phyloP scores from a whole-genome alignment of 495 filamentous ascomycete species.

The Penicilliopsis zonata region DNA sequence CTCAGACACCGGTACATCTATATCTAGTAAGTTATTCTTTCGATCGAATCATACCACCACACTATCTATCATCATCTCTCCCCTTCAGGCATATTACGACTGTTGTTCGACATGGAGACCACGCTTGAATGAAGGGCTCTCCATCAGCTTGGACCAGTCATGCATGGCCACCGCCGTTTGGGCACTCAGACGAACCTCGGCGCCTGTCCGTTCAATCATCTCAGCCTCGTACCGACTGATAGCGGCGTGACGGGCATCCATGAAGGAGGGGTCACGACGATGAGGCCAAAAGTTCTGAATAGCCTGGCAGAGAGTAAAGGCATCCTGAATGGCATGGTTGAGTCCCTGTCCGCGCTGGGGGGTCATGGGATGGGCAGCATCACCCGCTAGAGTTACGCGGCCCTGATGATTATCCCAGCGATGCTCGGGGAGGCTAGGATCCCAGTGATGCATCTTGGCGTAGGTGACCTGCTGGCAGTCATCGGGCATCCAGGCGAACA shows the following conservation, averaged over 20 bases:
- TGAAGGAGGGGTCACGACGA: background rate
- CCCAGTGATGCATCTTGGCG: constrained; percentile 14
- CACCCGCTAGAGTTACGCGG: constrained; percentile 33
- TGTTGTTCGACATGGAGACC: no score
- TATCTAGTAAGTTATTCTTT: no score
- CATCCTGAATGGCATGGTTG: constrained; percentile 36
- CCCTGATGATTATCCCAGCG: constrained; percentile 25
- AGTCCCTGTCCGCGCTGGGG: constrained; percentile 37
- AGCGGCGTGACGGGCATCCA: constrained; percentile 8
- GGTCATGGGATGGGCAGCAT: constrained; percentile 41
- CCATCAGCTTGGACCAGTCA: constrained; percentile 26
- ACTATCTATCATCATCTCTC: no score
- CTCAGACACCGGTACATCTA: no score
- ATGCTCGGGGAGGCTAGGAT: constrained; percentile 6
- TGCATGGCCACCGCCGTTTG: constrained; percentile 32
- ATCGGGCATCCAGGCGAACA: constrained; percentile 9
- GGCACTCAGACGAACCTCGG: constrained; percentile 29
- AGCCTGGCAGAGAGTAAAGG: constrained; percentile 22
- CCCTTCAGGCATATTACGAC: no score
- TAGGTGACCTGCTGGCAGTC: constrained; percentile 16
- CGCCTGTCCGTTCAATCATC: constrained; percentile 33
- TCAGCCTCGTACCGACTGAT: constrained; percentile 33
- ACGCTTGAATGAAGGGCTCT: constrained; percentile 17
- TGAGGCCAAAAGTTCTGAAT: constrained; percentile 13
- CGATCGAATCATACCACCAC: no score